Evolutionary conservation across 2,329 filamentous ascomycete genomes (phyloP).

Genomic region (Claviceps humidiphila): DNA sequence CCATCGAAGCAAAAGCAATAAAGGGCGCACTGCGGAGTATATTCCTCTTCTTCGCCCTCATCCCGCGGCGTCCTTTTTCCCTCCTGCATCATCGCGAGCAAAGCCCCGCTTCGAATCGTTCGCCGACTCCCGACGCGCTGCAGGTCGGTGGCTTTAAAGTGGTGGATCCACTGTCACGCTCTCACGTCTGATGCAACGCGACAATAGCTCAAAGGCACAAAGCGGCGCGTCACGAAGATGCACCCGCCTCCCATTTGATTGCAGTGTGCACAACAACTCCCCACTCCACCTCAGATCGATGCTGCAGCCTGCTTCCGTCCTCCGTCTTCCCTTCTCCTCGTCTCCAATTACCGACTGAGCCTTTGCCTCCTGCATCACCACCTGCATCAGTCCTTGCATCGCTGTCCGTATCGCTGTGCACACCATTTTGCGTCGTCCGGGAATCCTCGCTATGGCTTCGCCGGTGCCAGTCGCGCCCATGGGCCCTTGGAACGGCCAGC

Average conservation of each 20-base stretch:
- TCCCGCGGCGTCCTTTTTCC: background rate
- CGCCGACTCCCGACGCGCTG: background rate
- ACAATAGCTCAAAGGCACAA: constrained; percentile 1
- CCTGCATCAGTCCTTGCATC: background rate
- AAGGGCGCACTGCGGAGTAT: no score
- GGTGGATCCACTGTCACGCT: constrained; percentile 5
- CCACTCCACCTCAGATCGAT: background rate
- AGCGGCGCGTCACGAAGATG: constrained; percentile 23
- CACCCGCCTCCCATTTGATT: constrained; percentile 23
- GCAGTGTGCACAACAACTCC: constrained; percentile 3
- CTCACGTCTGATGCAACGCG: constrained; percentile 2
- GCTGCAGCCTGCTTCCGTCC: no score
- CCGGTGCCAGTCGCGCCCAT: constrained; percentile 20
- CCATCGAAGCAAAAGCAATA: no score
- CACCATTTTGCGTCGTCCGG: background rate
- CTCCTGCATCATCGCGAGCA: background rate
- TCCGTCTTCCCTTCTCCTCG: background rate
- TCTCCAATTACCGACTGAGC: background rate
- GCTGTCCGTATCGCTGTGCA: background rate
- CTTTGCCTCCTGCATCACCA: background rate
- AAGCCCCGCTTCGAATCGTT: background rate
- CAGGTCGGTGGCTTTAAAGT: constrained; percentile 1
- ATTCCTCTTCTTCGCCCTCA: background rate
- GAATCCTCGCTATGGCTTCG: constrained; percentile 23
- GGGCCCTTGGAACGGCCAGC: constrained; percentile 7